These are phyloP conservation scores for Populus alba DNA, from an alignment of 345 rosid species.

Conservation along the genomic window DNA sequence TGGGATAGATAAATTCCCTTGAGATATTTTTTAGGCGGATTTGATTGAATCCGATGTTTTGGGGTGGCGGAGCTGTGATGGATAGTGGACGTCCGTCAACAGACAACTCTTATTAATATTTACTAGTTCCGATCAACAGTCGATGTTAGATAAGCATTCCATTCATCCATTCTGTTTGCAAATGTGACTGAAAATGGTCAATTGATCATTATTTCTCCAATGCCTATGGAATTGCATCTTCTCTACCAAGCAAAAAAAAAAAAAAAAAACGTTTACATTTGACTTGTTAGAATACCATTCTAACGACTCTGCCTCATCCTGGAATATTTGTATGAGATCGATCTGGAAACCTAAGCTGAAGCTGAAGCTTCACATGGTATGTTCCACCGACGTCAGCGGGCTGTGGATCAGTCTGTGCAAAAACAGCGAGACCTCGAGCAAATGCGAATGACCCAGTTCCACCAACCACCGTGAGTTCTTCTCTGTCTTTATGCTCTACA, in stretches of 20 bases:
- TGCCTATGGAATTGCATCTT: background rate
- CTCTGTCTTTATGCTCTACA: conserved; percentile 31
- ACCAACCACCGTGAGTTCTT: conserved; percentile 63
- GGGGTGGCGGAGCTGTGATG: too few species aligned
- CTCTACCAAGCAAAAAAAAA: too few species aligned
- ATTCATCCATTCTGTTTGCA: too few species aligned
- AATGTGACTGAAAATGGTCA: too few species aligned
- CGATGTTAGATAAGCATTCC: too few species aligned
- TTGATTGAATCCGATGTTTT: too few species aligned
- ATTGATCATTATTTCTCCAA: too few species aligned
- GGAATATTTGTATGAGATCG: conserved; percentile 41
- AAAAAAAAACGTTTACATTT: background rate
- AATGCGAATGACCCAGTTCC: conserved; percentile 85
- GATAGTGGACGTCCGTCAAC: too few species aligned
- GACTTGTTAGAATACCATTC: background rate
- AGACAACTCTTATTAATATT: too few species aligned
- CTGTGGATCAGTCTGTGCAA: conserved; percentile 29
- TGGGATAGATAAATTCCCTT: too few species aligned
- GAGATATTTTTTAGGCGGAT: too few species aligned
- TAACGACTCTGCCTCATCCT: conserved; percentile 27
- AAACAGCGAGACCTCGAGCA: conserved; percentile 67
- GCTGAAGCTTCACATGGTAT: conserved; percentile 78
- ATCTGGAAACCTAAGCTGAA: conserved; percentile 62
- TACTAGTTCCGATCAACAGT: too few species aligned
- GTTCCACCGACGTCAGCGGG: conserved; percentile 26